These are phyloP conservation scores for Camellia sinensis DNA, from an alignment of 148 eudicot species.

Conservation along the genomic window DNA sequence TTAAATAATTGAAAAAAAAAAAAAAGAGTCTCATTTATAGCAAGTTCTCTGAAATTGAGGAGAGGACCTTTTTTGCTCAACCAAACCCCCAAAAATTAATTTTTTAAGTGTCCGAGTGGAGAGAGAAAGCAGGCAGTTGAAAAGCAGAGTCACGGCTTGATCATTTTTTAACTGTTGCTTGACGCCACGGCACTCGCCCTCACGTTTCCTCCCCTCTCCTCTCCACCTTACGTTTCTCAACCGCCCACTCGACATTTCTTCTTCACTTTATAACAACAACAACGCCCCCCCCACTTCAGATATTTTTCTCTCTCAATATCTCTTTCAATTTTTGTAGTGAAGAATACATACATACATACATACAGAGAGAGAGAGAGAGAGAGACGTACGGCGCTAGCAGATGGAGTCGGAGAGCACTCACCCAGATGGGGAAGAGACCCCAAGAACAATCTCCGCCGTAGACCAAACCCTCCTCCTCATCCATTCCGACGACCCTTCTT, in stretches of 20 bases:
- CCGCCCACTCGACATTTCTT: background rate
- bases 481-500: constrained; percentile 45
- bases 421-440: background rate
- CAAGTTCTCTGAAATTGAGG: too few relatives aligned
- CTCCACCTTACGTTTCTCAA: background rate
- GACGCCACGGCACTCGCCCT: constrained; percentile 1
- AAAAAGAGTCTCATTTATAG: too few relatives aligned
- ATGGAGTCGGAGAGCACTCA: constrained; percentile 9
- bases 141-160: background rate
- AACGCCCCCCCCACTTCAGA: background rate
- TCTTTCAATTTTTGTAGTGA: background rate
- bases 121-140: background rate
- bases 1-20: background rate
- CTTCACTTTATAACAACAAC: background rate
- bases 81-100: background rate
- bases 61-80: too few relatives aligned
- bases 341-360: too few relatives aligned
- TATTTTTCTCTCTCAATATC: background rate
- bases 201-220: background rate
- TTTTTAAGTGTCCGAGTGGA: too few relatives aligned
- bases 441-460: constrained; percentile 20
- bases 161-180: constrained; percentile 1
- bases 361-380: too few relatives aligned
- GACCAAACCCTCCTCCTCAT: constrained; percentile 48
- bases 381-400: too few relatives aligned